Base-by-base conservation (phyloP, 2,329 filamentous ascomycete genomes). In the Drechmeria coniospora region DNA sequence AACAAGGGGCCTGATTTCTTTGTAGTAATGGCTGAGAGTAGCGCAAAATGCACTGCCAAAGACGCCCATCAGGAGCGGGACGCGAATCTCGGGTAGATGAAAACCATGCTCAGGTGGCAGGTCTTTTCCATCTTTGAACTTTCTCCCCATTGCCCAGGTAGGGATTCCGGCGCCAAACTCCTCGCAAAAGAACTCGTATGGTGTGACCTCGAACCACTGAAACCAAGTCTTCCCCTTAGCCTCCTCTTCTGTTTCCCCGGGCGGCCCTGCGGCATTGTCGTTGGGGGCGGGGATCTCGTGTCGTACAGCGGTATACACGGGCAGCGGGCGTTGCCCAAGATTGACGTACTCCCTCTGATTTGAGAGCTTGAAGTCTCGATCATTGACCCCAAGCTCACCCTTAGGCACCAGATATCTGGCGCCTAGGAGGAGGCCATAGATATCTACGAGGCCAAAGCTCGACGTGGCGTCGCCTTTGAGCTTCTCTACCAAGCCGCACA, bases 1-100 rank as follows among this genome's bases (percentile, higher is more conserved):
- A 13, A 95, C 61, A 5, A 92, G 52, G 0, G 90, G 90, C n/a
- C 79, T 69, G 25, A 95, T 68, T 52, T 98, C 90, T 37, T 79
- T 81, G 54, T 95, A 95, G 49, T 98, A 98, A 50, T 95, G 90
- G 23, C 81, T 87, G 1, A 98, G 59, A 0, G 90, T 95, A 0
- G 90, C 90, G 42, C 90, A 95, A 47, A 98, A 95, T 3, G 90
- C 90, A 39, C 80, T 92, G 2, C 90, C 90, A 65, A 90, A 98
- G n/a, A 95, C 78, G 0, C 90, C 90, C 60, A 98, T 71, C 25
- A 95, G 63, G 6, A 90, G 62, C 0, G 87, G 81, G 32, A 92
- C 64, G 23, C 84, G 74, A 16, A 90, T 57, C 52, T 98, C 90
- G 1, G 90, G 90, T 4, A 92, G 61, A 23, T 81, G 74, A 15